Percentiles rank a stretch among this genome's conserved stretches.
phyloP scores from a whole-genome alignment of 768 basidiomycete species.

The Mycena olivaceomarginata region DNA sequence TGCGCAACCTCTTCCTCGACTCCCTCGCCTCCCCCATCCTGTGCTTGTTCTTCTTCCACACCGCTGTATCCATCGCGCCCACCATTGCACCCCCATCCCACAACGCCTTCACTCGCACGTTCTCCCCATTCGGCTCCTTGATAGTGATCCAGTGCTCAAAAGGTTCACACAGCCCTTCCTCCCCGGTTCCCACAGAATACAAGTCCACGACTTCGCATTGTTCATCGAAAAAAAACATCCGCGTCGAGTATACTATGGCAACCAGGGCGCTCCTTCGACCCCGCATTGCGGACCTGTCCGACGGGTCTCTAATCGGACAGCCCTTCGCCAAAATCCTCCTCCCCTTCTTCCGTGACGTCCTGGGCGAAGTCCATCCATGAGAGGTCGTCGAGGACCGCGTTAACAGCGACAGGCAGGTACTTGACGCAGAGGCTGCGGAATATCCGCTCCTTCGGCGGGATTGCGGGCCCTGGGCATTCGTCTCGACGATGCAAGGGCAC shows the following conservation, averaged over 20 bases:
- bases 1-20: constrained; percentile 48
- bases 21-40: constrained; percentile 29
- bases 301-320: too few relatives aligned
- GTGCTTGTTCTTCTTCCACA: constrained; percentile 40
- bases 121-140: constrained; percentile 39
- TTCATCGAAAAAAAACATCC: constrained; percentile 13
- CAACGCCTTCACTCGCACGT: constrained; percentile 40
- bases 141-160: constrained; percentile 49
- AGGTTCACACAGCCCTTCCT: constrained; percentile 30
- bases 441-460: too few relatives aligned
- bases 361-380: too few relatives aligned
- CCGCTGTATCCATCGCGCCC: constrained; percentile 46
- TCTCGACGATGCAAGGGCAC: too few relatives aligned
- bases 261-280: constrained; percentile 25
- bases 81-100: constrained; percentile 58
- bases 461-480: too few relatives aligned
- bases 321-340: too few relatives aligned
- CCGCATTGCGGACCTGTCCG: not conserved
- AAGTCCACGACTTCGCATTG: constrained; percentile 20
- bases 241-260: constrained; percentile 27
- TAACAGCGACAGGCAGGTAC: too few relatives aligned
- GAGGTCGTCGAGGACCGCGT: too few relatives aligned
- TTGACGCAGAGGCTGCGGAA: too few relatives aligned
- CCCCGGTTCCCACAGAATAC: constrained; percentile 38
- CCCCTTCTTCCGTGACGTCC: too few relatives aligned